Percentiles rank a stretch among this genome's conserved stretches.
phyloP scores from a whole-genome alignment of 192 early-diverging fungal genomes.

The Chytriomyces sp. region DNA sequence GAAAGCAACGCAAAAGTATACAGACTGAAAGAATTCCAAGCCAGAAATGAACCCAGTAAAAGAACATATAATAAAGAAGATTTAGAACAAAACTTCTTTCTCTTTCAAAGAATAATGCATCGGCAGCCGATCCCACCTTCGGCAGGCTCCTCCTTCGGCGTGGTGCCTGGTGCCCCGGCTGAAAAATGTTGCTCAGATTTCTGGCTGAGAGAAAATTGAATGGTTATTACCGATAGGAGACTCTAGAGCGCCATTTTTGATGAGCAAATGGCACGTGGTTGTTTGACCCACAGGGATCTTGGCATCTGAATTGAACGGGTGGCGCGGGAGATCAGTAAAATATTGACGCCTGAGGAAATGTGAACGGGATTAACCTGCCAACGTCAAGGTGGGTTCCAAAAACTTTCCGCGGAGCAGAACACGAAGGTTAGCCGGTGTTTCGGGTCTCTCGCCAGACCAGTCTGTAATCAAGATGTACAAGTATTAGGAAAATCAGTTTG shows the following conservation, averaged over 20 bases:
- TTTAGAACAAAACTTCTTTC: too few species aligned
- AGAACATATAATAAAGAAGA: too few species aligned
- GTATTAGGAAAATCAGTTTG: too few species aligned
- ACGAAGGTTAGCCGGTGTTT: slow-evolving; percentile 32
- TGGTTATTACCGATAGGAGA: too few species aligned
- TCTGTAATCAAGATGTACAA: slow-evolving; percentile 25
- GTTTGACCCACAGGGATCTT: slow-evolving; percentile 41
- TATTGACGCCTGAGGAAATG: too few species aligned
- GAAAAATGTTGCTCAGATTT: too few species aligned
- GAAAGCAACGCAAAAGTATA: too few species aligned
- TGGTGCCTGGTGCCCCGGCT: not conserved
- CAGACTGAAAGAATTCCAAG: too few species aligned
- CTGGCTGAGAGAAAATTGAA: too few species aligned
- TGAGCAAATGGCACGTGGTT: slow-evolving; percentile 46
- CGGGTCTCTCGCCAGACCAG: slow-evolving; percentile 44
- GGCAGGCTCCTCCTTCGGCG: not conserved
- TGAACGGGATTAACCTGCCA: too few species aligned
- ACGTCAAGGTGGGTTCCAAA: slow-evolving; percentile 33
- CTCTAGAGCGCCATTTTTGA: slow-evolving; percentile 39
- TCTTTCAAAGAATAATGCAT: slow-evolving; percentile 7
- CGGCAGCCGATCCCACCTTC: not conserved
- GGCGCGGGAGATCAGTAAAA: not conserved
- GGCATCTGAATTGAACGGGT: not conserved
- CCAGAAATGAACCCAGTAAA: too few species aligned
- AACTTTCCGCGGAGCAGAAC: slow-evolving; percentile 48